These are phyloP conservation scores for Pelargonium fulgidum DNA, from an alignment of 441 rosid genomes.

Conservation along the genomic window DNA sequence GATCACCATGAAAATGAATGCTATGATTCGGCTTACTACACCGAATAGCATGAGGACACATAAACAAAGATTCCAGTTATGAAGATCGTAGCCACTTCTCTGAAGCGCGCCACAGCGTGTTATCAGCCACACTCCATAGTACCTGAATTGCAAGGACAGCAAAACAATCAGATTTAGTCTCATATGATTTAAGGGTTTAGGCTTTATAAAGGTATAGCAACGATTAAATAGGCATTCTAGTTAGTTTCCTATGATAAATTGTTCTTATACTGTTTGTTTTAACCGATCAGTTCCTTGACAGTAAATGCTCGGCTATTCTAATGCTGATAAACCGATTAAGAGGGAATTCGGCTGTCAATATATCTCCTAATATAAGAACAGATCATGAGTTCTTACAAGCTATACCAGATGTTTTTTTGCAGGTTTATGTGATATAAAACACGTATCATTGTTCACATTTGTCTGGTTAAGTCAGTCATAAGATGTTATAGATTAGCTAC, in stretches of 20 bases:
- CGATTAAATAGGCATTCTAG: background rate
- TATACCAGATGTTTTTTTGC: background rate
- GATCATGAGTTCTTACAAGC: background rate
- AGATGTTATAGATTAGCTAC: background rate
- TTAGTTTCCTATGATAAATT: background rate
- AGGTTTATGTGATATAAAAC: background rate
- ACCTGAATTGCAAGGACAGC: constrained; percentile 36
- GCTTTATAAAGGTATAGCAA: background rate
- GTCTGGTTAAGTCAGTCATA: background rate
- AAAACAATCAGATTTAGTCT: background rate
- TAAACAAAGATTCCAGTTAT: constrained; percentile 55
- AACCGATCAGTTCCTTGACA: too few relatives aligned
- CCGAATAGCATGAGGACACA: constrained; percentile 50
- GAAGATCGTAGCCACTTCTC: constrained; percentile 52
- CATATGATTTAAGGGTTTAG: background rate
- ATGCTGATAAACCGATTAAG: too few relatives aligned
- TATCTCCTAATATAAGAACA: background rate
- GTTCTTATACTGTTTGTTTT: too few relatives aligned
- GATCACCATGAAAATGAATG: constrained; percentile 63
- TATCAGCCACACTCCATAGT: constrained; percentile 84
- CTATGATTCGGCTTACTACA: constrained; percentile 39
- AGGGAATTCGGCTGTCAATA: too few relatives aligned
- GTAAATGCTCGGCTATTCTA: too few relatives aligned
- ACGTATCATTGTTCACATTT: too few relatives aligned
- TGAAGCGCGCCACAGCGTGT: constrained; percentile 69